These are phyloP conservation scores for Penicillium verhagenii DNA, from an alignment of 495 filamentous ascomycete genomes.

Conservation along the genomic window DNA sequence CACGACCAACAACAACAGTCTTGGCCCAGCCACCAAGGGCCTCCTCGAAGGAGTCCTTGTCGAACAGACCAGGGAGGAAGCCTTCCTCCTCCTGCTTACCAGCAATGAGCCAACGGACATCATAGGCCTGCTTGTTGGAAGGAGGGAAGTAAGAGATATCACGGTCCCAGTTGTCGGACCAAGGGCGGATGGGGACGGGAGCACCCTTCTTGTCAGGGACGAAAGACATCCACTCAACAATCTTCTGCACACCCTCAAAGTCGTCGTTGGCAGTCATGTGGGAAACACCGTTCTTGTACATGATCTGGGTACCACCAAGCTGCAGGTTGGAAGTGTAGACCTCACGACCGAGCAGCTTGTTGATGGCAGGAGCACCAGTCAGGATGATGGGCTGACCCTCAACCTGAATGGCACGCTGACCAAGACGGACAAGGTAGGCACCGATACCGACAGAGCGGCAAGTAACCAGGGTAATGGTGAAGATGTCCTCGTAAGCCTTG, in stretches of 20 bases:
- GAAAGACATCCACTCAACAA: constrained; percentile 95
- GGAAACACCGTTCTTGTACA: constrained; percentile 99
- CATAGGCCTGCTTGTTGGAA: constrained; percentile 85
- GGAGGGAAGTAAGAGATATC: constrained; percentile 84
- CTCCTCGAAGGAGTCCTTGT: constrained; percentile 95
- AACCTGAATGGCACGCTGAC: constrained; percentile 97
- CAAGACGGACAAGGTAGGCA: constrained; percentile 96
- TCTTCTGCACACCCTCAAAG: constrained; percentile 96
- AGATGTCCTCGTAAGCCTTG: constrained; percentile 97
- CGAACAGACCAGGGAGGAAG: constrained; percentile 90
- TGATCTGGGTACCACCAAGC: constrained; percentile 98
- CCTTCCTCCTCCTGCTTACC: constrained; percentile 86
- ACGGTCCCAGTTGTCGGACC: constrained; percentile 88
- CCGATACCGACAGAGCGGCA: constrained; percentile 98
- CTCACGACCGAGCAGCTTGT: constrained; percentile 96
- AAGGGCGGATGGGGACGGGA: constrained; percentile 82
- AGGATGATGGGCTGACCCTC: constrained; percentile 99
- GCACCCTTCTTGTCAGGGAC: constrained; percentile 90
- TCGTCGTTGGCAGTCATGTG: constrained; percentile 98
- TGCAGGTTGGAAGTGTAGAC: constrained; percentile 99
- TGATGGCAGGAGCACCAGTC: constrained; percentile 94
- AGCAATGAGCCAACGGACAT: constrained; percentile 87
- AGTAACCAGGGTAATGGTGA: constrained; percentile 96
- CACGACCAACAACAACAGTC: constrained; percentile 95
- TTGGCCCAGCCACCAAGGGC: constrained; percentile 94